phyloP scores from a whole-genome alignment of 208 protist species.

The Trypanosoma theileri region DNA sequence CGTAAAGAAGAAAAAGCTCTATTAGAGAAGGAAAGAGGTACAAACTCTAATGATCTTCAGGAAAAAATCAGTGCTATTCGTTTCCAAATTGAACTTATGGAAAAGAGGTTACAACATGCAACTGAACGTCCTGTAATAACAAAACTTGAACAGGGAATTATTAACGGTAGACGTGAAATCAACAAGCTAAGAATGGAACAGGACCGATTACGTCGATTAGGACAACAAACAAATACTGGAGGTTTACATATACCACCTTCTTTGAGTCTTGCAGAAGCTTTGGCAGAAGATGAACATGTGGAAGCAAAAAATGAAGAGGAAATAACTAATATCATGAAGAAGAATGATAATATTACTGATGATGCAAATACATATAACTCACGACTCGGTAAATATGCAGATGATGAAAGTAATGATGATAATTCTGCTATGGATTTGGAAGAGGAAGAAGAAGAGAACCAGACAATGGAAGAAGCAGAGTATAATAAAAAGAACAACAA shows the following conservation, averaged over 20 bases:
- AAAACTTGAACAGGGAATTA: conserved; percentile 79
- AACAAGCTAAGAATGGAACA: conserved; percentile 82
- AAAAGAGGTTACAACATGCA: conserved; percentile 83
- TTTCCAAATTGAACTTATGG: conserved; percentile 76
- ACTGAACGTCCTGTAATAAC: conserved; percentile 57
- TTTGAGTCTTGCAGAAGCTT: conserved; percentile 78
- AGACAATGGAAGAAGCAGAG: not conserved
- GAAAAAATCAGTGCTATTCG: conserved; percentile 66
- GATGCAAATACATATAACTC: no score
- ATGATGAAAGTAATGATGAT: no score
- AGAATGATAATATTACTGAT: not conserved
- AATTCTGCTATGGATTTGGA: not conserved
- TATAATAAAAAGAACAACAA: not conserved
- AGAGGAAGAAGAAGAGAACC: not conserved
- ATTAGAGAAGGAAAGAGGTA: conserved; percentile 29
- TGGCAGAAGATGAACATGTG: conserved; percentile 49
- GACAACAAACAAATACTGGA: conserved; percentile 41
- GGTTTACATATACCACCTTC: conserved; percentile 62
- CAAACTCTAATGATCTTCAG: conserved; percentile 50
- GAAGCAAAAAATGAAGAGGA: conserved; percentile 19
- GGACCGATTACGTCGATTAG: conserved; percentile 75
- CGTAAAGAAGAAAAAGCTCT: conserved; percentile 46
- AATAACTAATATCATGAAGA: conserved; percentile 14
- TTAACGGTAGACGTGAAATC: conserved; percentile 67
- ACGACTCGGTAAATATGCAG: no score